phyloP scores from a whole-genome alignment of 176 grass and related monocot species.

The Carex myosuroides region DNA sequence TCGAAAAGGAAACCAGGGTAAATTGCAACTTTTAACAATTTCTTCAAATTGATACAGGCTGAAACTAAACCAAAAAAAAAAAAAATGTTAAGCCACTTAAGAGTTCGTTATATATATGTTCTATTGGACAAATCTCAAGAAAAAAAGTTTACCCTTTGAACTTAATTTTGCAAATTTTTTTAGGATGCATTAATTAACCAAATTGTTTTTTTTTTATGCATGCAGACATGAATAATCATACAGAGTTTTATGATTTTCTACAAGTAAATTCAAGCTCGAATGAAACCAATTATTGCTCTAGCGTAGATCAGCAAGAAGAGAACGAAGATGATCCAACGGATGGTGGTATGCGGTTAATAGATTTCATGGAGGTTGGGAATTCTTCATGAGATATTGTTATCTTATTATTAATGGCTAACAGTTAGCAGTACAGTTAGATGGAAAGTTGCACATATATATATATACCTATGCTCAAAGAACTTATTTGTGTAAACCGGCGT shows the following conservation, averaged over 20 bases:
- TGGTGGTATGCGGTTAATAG: conserved; percentile 51
- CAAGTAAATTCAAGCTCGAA: conserved; percentile 73
- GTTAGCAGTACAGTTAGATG: conserved; percentile 13
- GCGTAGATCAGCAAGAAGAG: conserved; percentile 74
- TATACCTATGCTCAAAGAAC: not conserved
- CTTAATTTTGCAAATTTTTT: not conserved
- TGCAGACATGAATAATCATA: conserved; percentile 48
- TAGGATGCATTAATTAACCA: not conserved
- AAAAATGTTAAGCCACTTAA: not conserved
- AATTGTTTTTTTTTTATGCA: not conserved
- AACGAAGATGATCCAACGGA: conserved; percentile 32
- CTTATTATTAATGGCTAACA: conserved; percentile 13
- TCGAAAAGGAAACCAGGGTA: not conserved
- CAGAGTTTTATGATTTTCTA: conserved; percentile 88
- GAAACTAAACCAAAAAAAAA: not conserved
- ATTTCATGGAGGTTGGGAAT: conserved; percentile 83
- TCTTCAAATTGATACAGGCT: not conserved
- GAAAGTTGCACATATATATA: conserved; percentile 4
- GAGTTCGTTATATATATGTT: not conserved
- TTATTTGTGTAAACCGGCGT: not conserved
- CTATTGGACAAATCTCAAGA: not conserved
- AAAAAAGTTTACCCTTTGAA: not conserved
- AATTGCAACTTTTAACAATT: not conserved
- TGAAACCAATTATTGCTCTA: conserved; percentile 70
- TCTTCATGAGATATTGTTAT: conserved; percentile 23